Base-by-base conservation (phyloP, 1,139 yeast species). In the Geotrichum reessii region DNA sequence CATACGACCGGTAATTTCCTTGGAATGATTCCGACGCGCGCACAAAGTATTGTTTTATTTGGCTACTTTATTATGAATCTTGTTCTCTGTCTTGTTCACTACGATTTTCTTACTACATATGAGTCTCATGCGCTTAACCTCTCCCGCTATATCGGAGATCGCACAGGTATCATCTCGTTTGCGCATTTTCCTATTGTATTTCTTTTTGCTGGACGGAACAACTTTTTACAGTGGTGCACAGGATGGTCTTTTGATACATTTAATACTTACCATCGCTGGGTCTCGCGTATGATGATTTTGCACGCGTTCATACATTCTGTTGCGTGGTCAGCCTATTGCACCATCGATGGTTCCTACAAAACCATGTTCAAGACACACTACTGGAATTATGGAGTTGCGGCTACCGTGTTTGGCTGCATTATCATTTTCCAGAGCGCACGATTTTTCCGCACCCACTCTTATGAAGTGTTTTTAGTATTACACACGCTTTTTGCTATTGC, bases 191-290 rank as follows among this genome's bases (percentile, higher is more conserved):
- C 90, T 5, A 59, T 80, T 7, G 67, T 81, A 50, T 73, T 83
- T 22, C 70, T 84, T 50, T 83, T 85, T 68, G 83, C 85, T 11
- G 87, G 87, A 19, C 76, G 89, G 73, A 87, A 87, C 69, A 87
- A 86, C 68, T 72, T 86, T 56, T 71, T 87, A 66, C 81, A 82
- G 63, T 78, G 80, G 76, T 54, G 83, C 49, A 83, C 90, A 2
- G 87, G 90, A 50, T 84, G 90, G 86, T 76, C 81, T 25, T 80
- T 79, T 64, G 74, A 84, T 1, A 78, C 87, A 51, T 85, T 86
- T 68, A 74, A 84, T 59, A 74, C 80, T 24, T 78, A 83, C 69
- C 95, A 87, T 71, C 82, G 85, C 66, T 84, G 88, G 86, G 67
- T 82, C 6, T 82, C 85, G 1, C 78, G 93, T 70, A 69, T 80